phyloP scores from a whole-genome alignment of 441 rosid genomes.

The Erysimum cheiri region DNA sequence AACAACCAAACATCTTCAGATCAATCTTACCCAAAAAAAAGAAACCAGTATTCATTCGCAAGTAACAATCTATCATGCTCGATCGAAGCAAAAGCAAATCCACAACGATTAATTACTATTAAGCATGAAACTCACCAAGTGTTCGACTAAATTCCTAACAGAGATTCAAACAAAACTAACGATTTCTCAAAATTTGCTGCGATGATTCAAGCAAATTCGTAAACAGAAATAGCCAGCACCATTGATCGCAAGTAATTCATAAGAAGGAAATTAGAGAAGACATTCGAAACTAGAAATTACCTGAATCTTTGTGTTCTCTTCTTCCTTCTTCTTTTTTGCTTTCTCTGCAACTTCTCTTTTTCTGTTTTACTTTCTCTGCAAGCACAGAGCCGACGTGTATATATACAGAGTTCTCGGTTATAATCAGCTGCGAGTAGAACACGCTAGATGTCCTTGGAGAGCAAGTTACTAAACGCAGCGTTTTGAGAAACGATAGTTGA shows the following conservation, averaged over 20 bases:
- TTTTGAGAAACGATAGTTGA: neutral
- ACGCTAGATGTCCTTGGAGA: conserved; percentile 12
- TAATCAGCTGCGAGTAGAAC: neutral
- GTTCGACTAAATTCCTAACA: conserved; percentile 22
- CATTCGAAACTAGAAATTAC: conserved; percentile 14
- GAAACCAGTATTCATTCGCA: neutral
- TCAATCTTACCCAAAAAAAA: neutral
- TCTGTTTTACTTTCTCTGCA: conserved; percentile 5
- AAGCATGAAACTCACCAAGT: conserved; percentile 8
- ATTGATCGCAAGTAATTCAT: neutral
- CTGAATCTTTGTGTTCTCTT: conserved; percentile 20
- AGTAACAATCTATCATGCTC: neutral
- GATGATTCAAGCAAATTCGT: conserved; percentile 1
- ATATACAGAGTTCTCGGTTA: neutral
- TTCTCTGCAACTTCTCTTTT: conserved; percentile 20
- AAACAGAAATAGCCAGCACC: conserved; percentile 17
- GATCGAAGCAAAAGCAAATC: neutral
- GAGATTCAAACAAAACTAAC: conserved; percentile 12
- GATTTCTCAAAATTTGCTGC: neutral
- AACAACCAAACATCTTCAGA: neutral
- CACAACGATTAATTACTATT: neutral
- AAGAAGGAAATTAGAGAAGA: neutral
- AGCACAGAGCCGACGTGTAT: neutral
- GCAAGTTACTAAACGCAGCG: conserved; percentile 32
- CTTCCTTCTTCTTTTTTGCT: neutral